These are phyloP conservation scores for Spathaspora arborariae DNA, from an alignment of 805 yeast genomes.

Conservation along the genomic window DNA sequence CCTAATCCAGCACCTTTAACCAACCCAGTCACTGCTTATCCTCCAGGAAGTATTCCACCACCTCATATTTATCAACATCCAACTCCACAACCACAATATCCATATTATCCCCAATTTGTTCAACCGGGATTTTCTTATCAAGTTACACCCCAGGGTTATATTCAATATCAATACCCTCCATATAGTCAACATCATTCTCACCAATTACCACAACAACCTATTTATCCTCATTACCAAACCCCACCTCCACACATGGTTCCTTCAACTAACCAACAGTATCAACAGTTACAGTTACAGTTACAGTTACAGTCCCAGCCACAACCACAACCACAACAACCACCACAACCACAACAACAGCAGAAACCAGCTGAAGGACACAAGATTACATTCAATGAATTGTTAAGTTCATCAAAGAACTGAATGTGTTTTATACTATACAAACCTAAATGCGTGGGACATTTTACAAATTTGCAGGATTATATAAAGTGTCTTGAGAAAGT, in stretches of 20 bases:
- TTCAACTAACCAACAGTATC: constrained; percentile 7
- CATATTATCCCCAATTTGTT: constrained; percentile 12
- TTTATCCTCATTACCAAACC: constrained; percentile 8
- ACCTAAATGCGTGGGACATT: background rate
- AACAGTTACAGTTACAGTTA: too few relatives aligned
- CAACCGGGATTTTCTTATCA: constrained; percentile 31
- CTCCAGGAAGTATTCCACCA: constrained; percentile 17
- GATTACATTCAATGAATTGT: constrained; percentile 37
- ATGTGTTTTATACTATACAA: background rate
- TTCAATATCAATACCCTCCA: constrained; percentile 24
- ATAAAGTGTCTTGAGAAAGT: too few relatives aligned
- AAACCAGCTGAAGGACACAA: constrained; percentile 27
- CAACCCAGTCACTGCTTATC: constrained; percentile 34
- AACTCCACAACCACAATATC: constrained; percentile 6
- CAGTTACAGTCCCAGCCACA: too few relatives aligned
- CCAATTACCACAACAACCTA: constrained; percentile 6
- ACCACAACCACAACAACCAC: constrained; percentile 11
- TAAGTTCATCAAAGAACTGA: constrained; percentile 5
- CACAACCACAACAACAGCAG: constrained; percentile 7
- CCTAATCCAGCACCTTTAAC: constrained; percentile 4
- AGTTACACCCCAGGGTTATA: constrained; percentile 28
- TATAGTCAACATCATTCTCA: constrained; percentile 6
- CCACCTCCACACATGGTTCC: constrained; percentile 16
- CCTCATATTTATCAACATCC: constrained; percentile 6
- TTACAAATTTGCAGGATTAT: background rate